Percentiles rank a stretch among this genome's conserved stretches.
These are phyloP conservation scores for Septoria petroselini DNA, from an alignment of 2,329 filamentous ascomycete genomes.

Conservation along the genomic window DNA sequence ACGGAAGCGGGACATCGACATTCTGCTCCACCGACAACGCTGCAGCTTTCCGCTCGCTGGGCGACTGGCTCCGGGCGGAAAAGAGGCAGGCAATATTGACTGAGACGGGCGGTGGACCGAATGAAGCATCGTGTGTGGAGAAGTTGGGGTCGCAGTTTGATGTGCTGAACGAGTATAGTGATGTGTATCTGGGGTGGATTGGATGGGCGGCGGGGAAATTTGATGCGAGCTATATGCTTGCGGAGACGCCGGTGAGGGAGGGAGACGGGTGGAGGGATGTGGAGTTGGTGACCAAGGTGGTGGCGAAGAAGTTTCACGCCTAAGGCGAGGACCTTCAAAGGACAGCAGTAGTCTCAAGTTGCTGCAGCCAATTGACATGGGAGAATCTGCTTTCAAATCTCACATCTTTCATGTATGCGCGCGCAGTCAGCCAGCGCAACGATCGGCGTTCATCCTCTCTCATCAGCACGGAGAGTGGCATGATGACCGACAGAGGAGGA, in stretches of 20 bases:
- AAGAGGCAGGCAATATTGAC: constrained; percentile 41
- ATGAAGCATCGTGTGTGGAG: constrained; percentile 37
- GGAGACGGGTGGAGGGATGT: constrained; percentile 30
- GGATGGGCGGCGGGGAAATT: constrained; percentile 38
- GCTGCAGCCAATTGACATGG: too few relatives aligned
- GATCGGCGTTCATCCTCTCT: too few relatives aligned
- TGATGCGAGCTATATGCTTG: constrained; percentile 31
- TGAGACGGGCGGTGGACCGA: constrained; percentile 43
- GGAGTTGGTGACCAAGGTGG: constrained; percentile 31
- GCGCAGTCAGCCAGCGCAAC: too few relatives aligned
- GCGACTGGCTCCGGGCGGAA: constrained; percentile 40
- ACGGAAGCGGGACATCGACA: constrained; percentile 41
- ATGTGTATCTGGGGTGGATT: constrained; percentile 37
- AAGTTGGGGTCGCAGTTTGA: constrained; percentile 38
- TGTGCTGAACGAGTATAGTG: constrained; percentile 32
- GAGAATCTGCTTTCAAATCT: too few relatives aligned
- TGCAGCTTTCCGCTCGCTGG: constrained; percentile 38
- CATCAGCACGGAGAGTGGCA: too few relatives aligned
- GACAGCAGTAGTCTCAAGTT: too few relatives aligned
- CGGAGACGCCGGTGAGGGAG: constrained; percentile 30
- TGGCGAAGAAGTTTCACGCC: constrained; percentile 35
- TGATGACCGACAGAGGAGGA: too few relatives aligned
- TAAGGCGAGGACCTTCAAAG: too few relatives aligned
- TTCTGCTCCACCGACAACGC: constrained; percentile 38
- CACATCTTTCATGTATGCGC: too few relatives aligned